A percentile compares a stretch with the other conserved stretches of the same genome.
These are phyloP conservation scores for apple (Malus domestica) DNA, from an alignment of 306 rosid genomes.

Conservation along the genomic window ASM211411v1 NC_041790.1:10662001-10662500, in stretches of 20 bases:
- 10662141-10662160: conserved; percentile 94
- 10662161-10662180: conserved; percentile 90
- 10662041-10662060: conserved; percentile 88
- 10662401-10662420: neutral
- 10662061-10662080: conserved; percentile 88
- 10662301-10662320: neutral
- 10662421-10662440: neutral
- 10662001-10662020: neutral
- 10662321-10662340: neutral
- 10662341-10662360: conserved; percentile 3
- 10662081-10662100: conserved; percentile 92
- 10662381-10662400: conserved; percentile 7
- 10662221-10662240: neutral
- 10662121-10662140: conserved; percentile 92
- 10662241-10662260: conserved; percentile 4
- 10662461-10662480: conserved; percentile 92
- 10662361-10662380: neutral
- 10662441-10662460: conserved; percentile 10
- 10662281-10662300: neutral
- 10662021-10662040: conserved; percentile 64
- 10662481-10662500: conserved; percentile 81
- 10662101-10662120: conserved; percentile 77
- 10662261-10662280: conserved; percentile 1
- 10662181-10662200: conserved; percentile 98
- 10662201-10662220: conserved; percentile 66